Percentiles rank a stretch among this genome's conserved stretches.
These are phyloP conservation scores for Colletotrichum viniferum DNA, from an alignment of 2,329 filamentous ascomycete genomes.

Conservation along the genomic window DNA sequence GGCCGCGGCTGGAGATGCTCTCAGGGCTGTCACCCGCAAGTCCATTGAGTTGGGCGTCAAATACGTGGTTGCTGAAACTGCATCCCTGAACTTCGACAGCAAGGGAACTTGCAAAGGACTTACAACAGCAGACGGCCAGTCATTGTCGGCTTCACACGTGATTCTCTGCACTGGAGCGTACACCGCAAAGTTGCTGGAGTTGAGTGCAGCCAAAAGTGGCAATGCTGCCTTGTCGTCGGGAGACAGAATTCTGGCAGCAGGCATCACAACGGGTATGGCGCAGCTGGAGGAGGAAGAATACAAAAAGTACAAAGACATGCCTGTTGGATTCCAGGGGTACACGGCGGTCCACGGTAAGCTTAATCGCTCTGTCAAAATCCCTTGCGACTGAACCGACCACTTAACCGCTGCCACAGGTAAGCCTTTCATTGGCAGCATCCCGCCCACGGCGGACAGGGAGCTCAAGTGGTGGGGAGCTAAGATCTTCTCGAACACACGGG, in stretches of 20 bases:
- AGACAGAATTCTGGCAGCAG: conserved; percentile 60
- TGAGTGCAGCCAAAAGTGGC: conserved; percentile 53
- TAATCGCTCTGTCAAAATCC: conserved; percentile 28
- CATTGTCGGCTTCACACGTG: conserved; percentile 53
- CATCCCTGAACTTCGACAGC: conserved; percentile 45
- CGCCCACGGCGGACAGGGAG: conserved; percentile 53
- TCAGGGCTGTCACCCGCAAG: conserved; percentile 58
- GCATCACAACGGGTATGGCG: conserved; percentile 63
- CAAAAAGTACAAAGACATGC: conserved; percentile 50
- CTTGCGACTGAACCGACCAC: neutral
- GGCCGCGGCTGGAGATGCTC: conserved; percentile 64
- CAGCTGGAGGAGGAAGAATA: conserved; percentile 53
- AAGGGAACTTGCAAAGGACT: conserved; percentile 53
- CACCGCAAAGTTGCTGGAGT: conserved; percentile 59
- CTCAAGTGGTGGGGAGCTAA: conserved; percentile 67
- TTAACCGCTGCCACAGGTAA: conserved; percentile 39
- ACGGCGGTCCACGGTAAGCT: conserved; percentile 35
- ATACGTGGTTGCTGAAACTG: conserved; percentile 59
- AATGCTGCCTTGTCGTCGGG: conserved; percentile 53
- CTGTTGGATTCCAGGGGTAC: conserved; percentile 49
- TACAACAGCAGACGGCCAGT: conserved; percentile 45
- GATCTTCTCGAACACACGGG: conserved; percentile 61
- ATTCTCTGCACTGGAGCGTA: conserved; percentile 63
- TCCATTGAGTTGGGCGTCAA: conserved; percentile 60
- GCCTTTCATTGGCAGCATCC: conserved; percentile 62